phyloP scores from a whole-genome alignment of 1,284 basidiomycete genomes.

The Irpex sp. region DNA sequence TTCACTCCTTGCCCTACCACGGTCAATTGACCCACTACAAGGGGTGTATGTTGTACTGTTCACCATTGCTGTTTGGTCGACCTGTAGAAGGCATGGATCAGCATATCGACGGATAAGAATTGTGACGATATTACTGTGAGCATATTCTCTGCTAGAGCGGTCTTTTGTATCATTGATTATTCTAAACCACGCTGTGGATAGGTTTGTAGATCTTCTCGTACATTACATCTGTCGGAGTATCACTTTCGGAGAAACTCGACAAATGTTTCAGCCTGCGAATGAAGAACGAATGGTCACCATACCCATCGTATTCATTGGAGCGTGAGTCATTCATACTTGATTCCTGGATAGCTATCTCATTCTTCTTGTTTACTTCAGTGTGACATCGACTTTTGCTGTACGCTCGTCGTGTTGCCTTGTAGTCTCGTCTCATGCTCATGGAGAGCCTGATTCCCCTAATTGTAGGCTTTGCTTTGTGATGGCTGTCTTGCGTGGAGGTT shows the following conservation, averaged over 20 bases:
- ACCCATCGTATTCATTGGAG: background rate
- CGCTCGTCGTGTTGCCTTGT: background rate
- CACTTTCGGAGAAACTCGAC: background rate
- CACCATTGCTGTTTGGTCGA: conserved; percentile 18
- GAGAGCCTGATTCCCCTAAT: background rate
- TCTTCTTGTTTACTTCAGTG: background rate
- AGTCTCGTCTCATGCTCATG: background rate
- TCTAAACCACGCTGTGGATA: background rate
- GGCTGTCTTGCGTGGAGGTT: conserved; percentile 24
- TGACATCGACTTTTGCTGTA: conserved; percentile 2
- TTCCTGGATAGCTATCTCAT: background rate
- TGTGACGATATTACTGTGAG: conserved; percentile 17
- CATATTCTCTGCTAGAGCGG: background rate
- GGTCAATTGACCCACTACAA: background rate
- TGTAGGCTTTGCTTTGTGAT: conserved; percentile 21
- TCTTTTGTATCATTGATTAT: background rate
- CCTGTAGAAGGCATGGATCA: conserved; percentile 1
- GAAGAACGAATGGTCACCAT: background rate
- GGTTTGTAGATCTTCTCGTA: background rate
- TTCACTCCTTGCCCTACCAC: background rate
- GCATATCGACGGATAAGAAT: conserved; percentile 11
- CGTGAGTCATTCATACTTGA: background rate
- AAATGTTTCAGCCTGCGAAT: background rate
- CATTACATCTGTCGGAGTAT: background rate
- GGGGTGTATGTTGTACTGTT: conserved; percentile 8